Conservation (phyloP, 2,329 filamentous ascomycete species). For the Fusarium sp. region DNA sequence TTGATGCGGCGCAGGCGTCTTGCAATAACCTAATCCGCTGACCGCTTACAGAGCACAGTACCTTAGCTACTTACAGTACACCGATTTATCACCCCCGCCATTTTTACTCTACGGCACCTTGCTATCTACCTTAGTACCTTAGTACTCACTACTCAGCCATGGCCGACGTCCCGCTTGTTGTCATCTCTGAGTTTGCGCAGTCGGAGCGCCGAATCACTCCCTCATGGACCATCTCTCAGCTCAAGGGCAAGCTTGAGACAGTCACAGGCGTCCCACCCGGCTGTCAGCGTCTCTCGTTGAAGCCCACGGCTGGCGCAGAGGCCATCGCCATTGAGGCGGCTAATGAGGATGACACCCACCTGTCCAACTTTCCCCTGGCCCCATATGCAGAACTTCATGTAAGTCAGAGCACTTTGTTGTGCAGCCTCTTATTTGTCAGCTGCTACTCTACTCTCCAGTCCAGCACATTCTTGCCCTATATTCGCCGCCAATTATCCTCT, state of each 20-base stretch:
- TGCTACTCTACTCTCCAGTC: not conserved
- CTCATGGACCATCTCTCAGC: slow-evolving; percentile 85
- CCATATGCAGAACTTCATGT: slow-evolving; percentile 84
- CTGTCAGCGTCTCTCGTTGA: slow-evolving; percentile 80
- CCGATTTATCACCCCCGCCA: slow-evolving; percentile 21
- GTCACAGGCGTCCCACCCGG: slow-evolving; percentile 90
- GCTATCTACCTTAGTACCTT: not conserved
- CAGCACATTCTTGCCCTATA: slow-evolving; percentile 16
- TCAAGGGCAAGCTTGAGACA: slow-evolving; percentile 89
- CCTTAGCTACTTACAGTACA: slow-evolving; percentile 8
- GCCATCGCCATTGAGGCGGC: slow-evolving; percentile 73
- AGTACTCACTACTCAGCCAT: slow-evolving; percentile 53
- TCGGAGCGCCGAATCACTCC: slow-evolving; percentile 93
- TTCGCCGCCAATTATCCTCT: slow-evolving; percentile 2
- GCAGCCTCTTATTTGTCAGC: slow-evolving; percentile 28
- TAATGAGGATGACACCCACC: slow-evolving; percentile 76
- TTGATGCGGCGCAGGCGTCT: slow-evolving; percentile 40
- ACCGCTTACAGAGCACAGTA: slow-evolving; percentile 27
- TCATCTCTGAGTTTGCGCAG: slow-evolving; percentile 79
- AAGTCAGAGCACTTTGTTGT: slow-evolving; percentile 60
- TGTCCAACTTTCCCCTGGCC: slow-evolving; percentile 73
- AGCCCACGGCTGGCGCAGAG: slow-evolving; percentile 64
- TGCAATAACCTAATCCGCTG: slow-evolving; percentile 32
- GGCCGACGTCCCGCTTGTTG: slow-evolving; percentile 79
- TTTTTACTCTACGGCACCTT: not conserved